Evolutionary conservation across 345 rosid species (phyloP).

Genomic region (Rhodamnia rubescens): DNA sequence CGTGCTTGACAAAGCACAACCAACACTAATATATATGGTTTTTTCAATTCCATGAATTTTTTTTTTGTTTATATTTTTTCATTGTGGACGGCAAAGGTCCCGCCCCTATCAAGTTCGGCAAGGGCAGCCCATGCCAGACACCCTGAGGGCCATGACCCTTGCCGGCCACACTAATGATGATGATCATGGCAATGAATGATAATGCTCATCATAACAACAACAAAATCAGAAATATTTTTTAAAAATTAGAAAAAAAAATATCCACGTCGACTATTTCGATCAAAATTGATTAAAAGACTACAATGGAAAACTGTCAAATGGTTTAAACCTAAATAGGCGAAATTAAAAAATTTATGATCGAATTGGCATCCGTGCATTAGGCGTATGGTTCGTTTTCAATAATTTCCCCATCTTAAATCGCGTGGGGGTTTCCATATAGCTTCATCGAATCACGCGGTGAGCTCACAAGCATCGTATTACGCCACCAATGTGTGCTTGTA

Average conservation of each 20-base stretch:
- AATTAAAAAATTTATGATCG: accelerated
- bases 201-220: neutral
- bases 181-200: too few species aligned
- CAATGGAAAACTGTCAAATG: accelerated
- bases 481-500: neutral
- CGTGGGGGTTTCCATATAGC: too few species aligned
- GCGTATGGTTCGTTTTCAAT: accelerated
- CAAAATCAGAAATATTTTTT: neutral
- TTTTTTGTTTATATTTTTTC: neutral
- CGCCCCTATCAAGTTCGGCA: too few species aligned
- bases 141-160: too few species aligned
- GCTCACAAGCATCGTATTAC: neutral
- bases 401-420: neutral
- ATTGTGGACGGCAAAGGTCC: too few species aligned
- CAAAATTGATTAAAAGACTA: neutral
- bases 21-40: neutral
- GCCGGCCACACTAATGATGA: too few species aligned
- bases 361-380: accelerated
- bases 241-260: neutral
- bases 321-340: accelerated
- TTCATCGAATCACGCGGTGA: neutral
- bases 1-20: accelerated
- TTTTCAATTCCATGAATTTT: neutral
- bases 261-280: accelerated
- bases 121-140: too few species aligned